A percentile compares a stretch with the other conserved stretches of the same genome.
phyloP scores from a whole-genome alignment of 768 basidiomycete genomes.

The Strobilomyces echinocephalus region DNA sequence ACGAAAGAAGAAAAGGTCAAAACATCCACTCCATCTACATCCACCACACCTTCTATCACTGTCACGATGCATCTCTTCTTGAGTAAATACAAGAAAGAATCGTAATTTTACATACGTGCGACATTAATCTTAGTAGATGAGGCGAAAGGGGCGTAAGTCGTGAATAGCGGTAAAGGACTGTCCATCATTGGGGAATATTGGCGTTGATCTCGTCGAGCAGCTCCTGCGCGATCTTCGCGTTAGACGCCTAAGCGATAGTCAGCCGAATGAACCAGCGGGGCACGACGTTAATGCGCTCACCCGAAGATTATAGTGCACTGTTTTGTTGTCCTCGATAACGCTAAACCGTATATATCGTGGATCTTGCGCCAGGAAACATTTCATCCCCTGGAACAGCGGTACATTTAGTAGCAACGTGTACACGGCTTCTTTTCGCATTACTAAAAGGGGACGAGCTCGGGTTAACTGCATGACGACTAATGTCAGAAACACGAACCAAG shows the following conservation, averaged over 20 bases:
- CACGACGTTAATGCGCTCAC: slow-evolving; percentile 35
- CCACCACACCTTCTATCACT: slow-evolving; percentile 20
- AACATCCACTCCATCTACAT: slow-evolving; percentile 12
- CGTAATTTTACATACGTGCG: slow-evolving; percentile 30
- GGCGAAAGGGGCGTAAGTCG: slow-evolving; percentile 17
- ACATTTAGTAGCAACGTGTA: slow-evolving; percentile 70
- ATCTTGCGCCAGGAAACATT: slow-evolving; percentile 66
- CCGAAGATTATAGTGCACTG: slow-evolving; percentile 72
- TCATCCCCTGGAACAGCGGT: slow-evolving; percentile 75
- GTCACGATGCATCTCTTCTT: slow-evolving; percentile 21
- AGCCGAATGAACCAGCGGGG: neutral
- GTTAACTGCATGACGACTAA: neutral
- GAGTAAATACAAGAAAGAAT: slow-evolving; percentile 27
- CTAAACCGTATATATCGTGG: slow-evolving; percentile 77
- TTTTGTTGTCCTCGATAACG: slow-evolving; percentile 55
- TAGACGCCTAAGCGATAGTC: slow-evolving; percentile 47
- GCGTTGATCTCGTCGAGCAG: slow-evolving; percentile 52
- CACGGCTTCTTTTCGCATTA: slow-evolving; percentile 85
- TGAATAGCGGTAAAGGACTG: slow-evolving; percentile 6
- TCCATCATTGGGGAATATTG: slow-evolving; percentile 36
- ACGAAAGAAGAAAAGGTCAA: neutral
- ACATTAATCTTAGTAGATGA: slow-evolving; percentile 35
- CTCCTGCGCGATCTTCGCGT: slow-evolving; percentile 66
- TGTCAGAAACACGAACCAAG: slow-evolving; percentile 40
- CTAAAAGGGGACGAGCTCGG: slow-evolving; percentile 32